Evolutionary conservation across 1,284 basidiomycete genomes (phyloP), one percentile per base, ranked within the genome.

Genomic region (Cryptococcus jaspeensis): DNA sequence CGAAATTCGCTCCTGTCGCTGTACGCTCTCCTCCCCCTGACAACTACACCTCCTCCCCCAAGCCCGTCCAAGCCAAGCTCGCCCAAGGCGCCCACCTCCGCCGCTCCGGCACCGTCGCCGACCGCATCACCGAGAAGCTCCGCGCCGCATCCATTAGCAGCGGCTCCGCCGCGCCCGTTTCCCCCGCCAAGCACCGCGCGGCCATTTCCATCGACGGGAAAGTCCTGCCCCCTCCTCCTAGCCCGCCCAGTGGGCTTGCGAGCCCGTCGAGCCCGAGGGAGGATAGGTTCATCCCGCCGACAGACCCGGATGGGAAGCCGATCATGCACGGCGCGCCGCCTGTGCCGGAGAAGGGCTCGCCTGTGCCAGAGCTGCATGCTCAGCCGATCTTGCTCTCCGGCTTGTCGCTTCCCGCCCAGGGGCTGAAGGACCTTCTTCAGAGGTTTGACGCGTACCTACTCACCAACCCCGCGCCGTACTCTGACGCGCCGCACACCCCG

Each of bases 41-140:
- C 74, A 84, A 83, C 58, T 90, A 88, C 72, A 90, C 89, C 2
- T 83, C 81, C 12, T 89, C 89, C 16, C 89, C 89, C 9, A 83
- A 83, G 51, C 74, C 85, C 13, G 79, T 81, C 23, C 54, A 61
- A 7, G 40, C 28, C 39, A 55, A 55, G 38, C 39, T 43, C 18
- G 23, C 52, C 8, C 16, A 42, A 37, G 40, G 38, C 25, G 56
- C 57, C 38, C 59, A 58, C 22, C 64, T 74, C 28, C 60, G 52
- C 18, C 65, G 67, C 11, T 58, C 70, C 3, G 76, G 76, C 1
- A 78, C 76, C 5, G 76, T 78, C 11, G 71, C 74, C 1, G 76
- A 78, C 58, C 59, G 76, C 20, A 78, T 78, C 60, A 69, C 62
- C 52, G 75, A 75, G 53, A 78, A 78, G 63, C 68, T 78, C 1